phyloP scores from a whole-genome alignment of 148 eudicot species.

The Rhododendron griersonianum region DNA sequence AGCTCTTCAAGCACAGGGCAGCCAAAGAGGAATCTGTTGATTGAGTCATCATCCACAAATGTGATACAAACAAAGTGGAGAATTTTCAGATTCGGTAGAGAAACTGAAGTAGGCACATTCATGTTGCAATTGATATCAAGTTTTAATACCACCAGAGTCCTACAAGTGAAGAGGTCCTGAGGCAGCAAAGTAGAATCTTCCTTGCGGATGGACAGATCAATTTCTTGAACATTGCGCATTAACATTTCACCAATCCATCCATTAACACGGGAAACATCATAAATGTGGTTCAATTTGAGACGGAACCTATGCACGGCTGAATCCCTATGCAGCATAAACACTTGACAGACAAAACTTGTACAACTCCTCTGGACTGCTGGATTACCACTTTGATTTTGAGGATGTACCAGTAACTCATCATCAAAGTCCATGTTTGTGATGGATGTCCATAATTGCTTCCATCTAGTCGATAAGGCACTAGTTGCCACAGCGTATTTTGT shows the following conservation, averaged over 20 bases:
- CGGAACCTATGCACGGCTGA: conserved; percentile 7
- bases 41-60: neutral
- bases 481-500: neutral
- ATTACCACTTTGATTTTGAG: too few species aligned
- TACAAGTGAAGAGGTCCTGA: neutral
- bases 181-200: neutral
- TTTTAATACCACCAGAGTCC: conserved; percentile 6
- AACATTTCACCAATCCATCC: conserved; percentile 6
- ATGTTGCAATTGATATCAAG: neutral
- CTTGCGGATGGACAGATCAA: neutral
- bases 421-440: conserved; percentile 12
- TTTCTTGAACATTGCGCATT: conserved; percentile 1
- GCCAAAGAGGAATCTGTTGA: neutral
- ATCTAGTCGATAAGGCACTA: neutral
- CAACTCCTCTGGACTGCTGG: neutral
- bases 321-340: neutral
- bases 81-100: conserved; percentile 17
- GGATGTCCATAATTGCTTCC: neutral
- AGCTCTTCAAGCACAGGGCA: conserved; percentile 18
- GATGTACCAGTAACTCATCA: conserved; percentile 3
- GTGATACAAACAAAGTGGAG: neutral
- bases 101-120: conserved; percentile 8
- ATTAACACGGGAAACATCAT: neutral
- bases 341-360: neutral
- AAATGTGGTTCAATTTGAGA: neutral